Evolutionary conservation across 1,139 yeast species (phyloP), one percentile per base, ranked within the genome.

Genomic region (Waltiozyma sp.): DNA sequence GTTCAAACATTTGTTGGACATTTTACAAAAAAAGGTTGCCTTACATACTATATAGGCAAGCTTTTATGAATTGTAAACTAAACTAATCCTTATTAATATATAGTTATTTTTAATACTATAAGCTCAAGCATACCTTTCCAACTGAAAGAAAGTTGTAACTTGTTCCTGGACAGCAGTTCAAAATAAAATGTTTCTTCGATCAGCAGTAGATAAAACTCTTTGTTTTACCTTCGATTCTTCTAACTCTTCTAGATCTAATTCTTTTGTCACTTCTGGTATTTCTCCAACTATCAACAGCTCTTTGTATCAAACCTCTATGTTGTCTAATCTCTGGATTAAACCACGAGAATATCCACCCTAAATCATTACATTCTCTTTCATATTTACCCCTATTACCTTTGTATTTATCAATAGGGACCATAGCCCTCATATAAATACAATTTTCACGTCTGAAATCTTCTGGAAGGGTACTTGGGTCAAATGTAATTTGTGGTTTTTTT

Each of bases 251-350:
- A 1, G 72, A 65, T 40, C 72, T 56, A 40, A 62, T 53, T 6
- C 61, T 53, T 14, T 63, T 62, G 44, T 70, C 70, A 4, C 59
- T 55, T 47, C 70, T 63, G 3, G 71, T 63, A 52, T 69, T 69
- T 49, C 75, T 59, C 72, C 73, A 71, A 26, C 68, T 61, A 45
- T 70, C 75, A 18, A 70, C 75, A 1, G 75, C 75, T 35, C 75
- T 60, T 51, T 70, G 75, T 16, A 69, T 63, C 24, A 71, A 53
- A 1, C 75, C 75, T 33, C 73, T 60, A 40, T 65, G 66, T 39
- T 55, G 57, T 23, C 66, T 59, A 16, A 70, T 55, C 19, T 58
- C 59, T 1, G 72, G 69, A 49, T 70, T 70, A 28, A 62, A 53
- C 52, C 57, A 61, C 4, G 69, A 61, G 37, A 70, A 52, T 15